Percentiles rank a stretch among this genome's conserved stretches.
phyloP scores from a whole-genome alignment of 495 filamentous ascomycete species.

The Penicillium arizonense region DNA sequence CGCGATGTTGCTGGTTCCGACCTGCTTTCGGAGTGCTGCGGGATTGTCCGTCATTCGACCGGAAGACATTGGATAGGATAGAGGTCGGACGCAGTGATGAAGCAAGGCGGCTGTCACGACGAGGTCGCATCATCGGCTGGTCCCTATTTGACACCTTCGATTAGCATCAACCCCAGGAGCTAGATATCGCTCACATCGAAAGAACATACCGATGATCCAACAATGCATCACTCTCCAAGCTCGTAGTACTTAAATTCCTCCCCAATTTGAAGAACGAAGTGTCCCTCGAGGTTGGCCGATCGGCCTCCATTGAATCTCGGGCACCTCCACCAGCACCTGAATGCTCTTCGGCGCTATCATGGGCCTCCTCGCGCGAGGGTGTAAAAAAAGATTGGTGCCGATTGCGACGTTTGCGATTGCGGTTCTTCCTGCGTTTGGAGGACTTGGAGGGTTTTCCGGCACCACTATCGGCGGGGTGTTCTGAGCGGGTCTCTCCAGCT shows the following conservation, averaged over 20 bases:
- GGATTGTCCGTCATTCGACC: slow-evolving; percentile 21
- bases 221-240: slow-evolving; percentile 76
- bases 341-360: slow-evolving; percentile 17
- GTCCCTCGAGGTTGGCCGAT: slow-evolving; percentile 28
- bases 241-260: slow-evolving; percentile 69
- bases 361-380: slow-evolving; percentile 24
- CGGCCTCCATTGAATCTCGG: slow-evolving; percentile 27
- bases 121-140: slow-evolving; percentile 66
- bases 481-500: slow-evolving; percentile 17
- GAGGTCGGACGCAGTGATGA: slow-evolving; percentile 48
- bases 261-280: slow-evolving; percentile 59
- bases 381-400: slow-evolving; percentile 40
- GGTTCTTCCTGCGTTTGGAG: slow-evolving; percentile 39
- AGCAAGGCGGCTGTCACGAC: slow-evolving; percentile 57
- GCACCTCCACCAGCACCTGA: slow-evolving; percentile 24
- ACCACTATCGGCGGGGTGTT: slow-evolving; percentile 23
- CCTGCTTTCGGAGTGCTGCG: slow-evolving; percentile 28
- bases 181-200: neutral
- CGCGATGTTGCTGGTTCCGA: slow-evolving; percentile 24
- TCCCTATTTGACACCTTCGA: slow-evolving; percentile 44
- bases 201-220: slow-evolving; percentile 70
- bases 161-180: slow-evolving; percentile 4
- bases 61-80: slow-evolving; percentile 24
- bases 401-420: slow-evolving; percentile 40
- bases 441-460: slow-evolving; percentile 26